Evolutionary conservation across 1,284 basidiomycete species (phyloP).

Genomic region (Trichosporon ovoides): DNA sequence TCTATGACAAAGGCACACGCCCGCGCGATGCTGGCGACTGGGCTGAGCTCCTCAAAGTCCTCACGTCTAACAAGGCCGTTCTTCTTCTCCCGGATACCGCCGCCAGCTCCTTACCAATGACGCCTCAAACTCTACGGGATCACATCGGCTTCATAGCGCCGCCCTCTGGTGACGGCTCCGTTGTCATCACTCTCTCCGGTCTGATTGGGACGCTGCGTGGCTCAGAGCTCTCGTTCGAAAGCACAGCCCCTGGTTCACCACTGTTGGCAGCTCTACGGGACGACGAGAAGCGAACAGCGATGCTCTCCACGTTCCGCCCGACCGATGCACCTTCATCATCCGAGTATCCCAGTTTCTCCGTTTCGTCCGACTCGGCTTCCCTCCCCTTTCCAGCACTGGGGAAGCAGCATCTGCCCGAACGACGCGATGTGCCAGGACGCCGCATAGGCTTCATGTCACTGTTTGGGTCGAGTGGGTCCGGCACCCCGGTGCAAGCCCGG

Average conservation of each 20-base stretch:
- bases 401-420: background rate
- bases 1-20: conserved; percentile 62
- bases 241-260: conserved; percentile 55
- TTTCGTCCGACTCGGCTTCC: conserved; percentile 54
- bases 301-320: conserved; percentile 36
- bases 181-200: conserved; percentile 72
- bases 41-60: conserved; percentile 64
- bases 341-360: conserved; percentile 56
- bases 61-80: conserved; percentile 63
- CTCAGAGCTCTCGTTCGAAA: background rate
- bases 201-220: conserved; percentile 60
- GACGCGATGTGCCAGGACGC: background rate
- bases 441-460: conserved; percentile 38
- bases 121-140: conserved; percentile 68
- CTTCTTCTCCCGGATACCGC: conserved; percentile 67
- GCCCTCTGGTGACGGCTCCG: conserved; percentile 47
- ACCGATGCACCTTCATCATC: conserved; percentile 29
- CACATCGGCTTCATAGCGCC: conserved; percentile 59
- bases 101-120: conserved; percentile 53
- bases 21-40: conserved; percentile 63
- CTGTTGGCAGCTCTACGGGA: conserved; percentile 59
- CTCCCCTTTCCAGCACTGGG: conserved; percentile 63
- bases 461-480: conserved; percentile 26
- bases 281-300: conserved; percentile 53
- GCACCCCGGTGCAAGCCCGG: background rate